Percentiles rank a stretch among this genome's conserved stretches.
Evolutionary conservation across 1,284 basidiomycete genomes (phyloP).

Genomic region (Sanghuangporus weigelae): DNA sequence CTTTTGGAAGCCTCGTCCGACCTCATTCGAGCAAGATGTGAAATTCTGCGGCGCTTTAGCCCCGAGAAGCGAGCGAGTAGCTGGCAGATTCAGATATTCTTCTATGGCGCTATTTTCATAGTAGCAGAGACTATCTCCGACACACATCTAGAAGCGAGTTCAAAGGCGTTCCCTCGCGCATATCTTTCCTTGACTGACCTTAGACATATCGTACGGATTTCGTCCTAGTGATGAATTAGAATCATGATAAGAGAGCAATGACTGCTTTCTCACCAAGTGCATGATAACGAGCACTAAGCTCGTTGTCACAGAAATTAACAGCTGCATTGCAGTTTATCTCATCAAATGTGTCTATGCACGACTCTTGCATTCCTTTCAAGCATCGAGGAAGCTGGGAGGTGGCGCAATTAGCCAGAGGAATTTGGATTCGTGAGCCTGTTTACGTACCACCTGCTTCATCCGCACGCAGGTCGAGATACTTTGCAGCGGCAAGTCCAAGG

Average conservation of each 20-base stretch:
- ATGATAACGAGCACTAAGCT: constrained; percentile 39
- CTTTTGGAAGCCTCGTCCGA: constrained; percentile 40
- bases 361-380: constrained; percentile 38
- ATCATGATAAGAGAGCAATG: neutral
- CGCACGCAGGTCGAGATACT: constrained; percentile 50
- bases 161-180: neutral
- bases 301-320: constrained; percentile 53
- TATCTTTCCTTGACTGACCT: constrained; percentile 32
- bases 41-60: constrained; percentile 52
- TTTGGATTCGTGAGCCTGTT: neutral
- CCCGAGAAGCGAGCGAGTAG: constrained; percentile 52
- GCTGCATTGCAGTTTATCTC: constrained; percentile 56
- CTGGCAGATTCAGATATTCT: constrained; percentile 51
- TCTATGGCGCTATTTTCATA: constrained; percentile 45
- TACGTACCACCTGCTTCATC: constrained; percentile 53
- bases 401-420: neutral
- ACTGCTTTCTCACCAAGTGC: constrained; percentile 22
- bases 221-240: neutral
- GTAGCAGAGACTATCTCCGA: constrained; percentile 51
- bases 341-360: constrained; percentile 55
- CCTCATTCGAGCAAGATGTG: constrained; percentile 49
- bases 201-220: constrained; percentile 68
- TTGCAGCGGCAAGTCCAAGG: constrained; percentile 53
- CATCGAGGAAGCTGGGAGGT: constrained; percentile 49
- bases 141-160: constrained; percentile 36